phyloP scores from a whole-genome alignment of 805 yeast species.

The Monosporozyma siamensis region DNA sequence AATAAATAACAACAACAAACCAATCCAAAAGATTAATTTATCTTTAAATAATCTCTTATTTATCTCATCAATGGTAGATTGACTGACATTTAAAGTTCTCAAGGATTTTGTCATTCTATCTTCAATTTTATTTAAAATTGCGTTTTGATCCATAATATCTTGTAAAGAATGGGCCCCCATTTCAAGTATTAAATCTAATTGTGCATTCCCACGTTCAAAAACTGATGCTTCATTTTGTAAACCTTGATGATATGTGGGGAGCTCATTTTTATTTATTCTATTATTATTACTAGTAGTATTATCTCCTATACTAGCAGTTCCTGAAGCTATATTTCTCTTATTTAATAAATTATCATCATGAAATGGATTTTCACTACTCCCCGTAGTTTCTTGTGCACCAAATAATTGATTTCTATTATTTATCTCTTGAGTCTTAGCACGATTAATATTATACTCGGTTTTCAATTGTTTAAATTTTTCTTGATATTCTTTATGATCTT shows the following conservation, averaged over 20 bases:
- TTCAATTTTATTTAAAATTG: conserved; percentile 54
- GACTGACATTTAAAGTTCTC: conserved; percentile 77
- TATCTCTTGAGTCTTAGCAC: conserved; percentile 7
- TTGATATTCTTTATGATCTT: conserved; percentile 27
- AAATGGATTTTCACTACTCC: conserved; percentile 16
- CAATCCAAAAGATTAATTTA: conserved; percentile 76
- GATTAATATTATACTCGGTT: conserved; percentile 15
- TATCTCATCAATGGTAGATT: conserved; percentile 68
- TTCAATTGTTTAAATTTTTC: conserved; percentile 31
- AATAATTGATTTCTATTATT: conserved; percentile 18
- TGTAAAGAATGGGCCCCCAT: conserved; percentile 82
- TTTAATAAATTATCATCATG: conserved; percentile 21
- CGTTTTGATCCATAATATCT: conserved; percentile 79
- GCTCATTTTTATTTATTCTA: background rate
- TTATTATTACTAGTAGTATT: conserved; percentile 7
- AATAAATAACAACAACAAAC: conserved; percentile 51
- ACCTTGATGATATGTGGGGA: conserved; percentile 44
- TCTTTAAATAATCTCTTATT: conserved; percentile 80
- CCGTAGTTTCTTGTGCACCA: conserved; percentile 3
- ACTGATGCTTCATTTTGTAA: conserved; percentile 57
- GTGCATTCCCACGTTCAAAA: conserved; percentile 61
- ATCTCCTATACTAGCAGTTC: too few relatives aligned
- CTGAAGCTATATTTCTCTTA: conserved; percentile 27
- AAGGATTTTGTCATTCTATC: conserved; percentile 55
- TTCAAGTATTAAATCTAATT: conserved; percentile 80